A percentile compares a stretch with the other conserved stretches of the same genome.
Conservation (phyloP, 805 yeast species). For the Candida succiphila region DNA sequence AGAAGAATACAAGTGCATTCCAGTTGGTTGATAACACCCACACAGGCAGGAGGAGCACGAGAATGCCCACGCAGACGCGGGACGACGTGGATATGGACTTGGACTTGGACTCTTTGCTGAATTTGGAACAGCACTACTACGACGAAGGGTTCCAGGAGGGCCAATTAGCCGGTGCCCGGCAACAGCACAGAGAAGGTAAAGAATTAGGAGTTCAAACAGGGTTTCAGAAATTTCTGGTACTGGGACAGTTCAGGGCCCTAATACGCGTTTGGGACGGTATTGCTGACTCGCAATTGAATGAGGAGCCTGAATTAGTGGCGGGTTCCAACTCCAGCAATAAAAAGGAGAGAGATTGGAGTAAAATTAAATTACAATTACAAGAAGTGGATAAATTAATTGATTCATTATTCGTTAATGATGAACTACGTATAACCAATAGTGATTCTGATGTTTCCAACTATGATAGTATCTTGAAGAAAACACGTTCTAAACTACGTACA, state of each 20-base stretch:
- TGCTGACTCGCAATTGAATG: conserved; percentile 4
- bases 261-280: conserved; percentile 27
- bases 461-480: conserved; percentile 16
- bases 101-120: conserved; percentile 46
- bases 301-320: no score
- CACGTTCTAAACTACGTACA: conserved; percentile 18
- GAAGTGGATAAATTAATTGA: conserved; percentile 12
- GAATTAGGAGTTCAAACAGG: conserved; percentile 79
- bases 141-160: conserved; percentile 69
- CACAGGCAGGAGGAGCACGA: no score
- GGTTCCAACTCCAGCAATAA: conserved; percentile 4
- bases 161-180: conserved; percentile 41
- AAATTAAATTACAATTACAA: conserved; percentile 7
- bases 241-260: conserved; percentile 59
- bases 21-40: no score
- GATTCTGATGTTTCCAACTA: conserved; percentile 17
- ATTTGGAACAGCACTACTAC: conserved; percentile 55
- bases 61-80: conserved; percentile 11
- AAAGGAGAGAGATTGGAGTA: conserved; percentile 9
- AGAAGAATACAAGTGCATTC: no score
- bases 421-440: conserved; percentile 13
- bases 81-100: conserved; percentile 22
- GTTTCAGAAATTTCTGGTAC: conserved; percentile 53
- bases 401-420: conserved; percentile 9
- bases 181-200: conserved; percentile 67